Evolutionary conservation across 2,329 filamentous ascomycete genomes (phyloP).

Genomic region (Sclerotinia nivalis): DNA sequence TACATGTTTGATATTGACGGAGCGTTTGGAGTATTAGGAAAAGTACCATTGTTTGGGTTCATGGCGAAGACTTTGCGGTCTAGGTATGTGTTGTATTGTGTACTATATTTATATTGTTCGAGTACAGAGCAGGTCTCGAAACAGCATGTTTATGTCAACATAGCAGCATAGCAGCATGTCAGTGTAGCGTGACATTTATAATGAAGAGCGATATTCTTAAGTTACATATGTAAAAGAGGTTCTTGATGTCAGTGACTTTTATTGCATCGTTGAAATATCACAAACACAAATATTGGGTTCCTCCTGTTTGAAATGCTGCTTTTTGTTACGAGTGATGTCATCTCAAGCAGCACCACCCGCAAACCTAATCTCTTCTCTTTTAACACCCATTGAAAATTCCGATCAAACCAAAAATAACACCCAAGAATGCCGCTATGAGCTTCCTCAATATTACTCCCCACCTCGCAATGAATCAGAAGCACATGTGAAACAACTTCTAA

Average conservation of each 20-base stretch:
- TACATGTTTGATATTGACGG: neutral
- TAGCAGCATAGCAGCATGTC: neutral
- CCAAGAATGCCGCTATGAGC: no score
- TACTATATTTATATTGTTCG: neutral
- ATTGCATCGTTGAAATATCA: no score
- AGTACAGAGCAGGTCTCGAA: neutral
- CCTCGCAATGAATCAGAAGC: neutral
- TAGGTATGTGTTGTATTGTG: neutral
- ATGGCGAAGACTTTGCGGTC: neutral
- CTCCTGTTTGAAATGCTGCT: no score
- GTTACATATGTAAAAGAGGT: no score
- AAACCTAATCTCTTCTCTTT: no score
- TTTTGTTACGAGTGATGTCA: no score
- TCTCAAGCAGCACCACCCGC: no score
- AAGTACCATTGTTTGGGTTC: neutral
- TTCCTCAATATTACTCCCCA: neutral
- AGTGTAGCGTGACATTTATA: neutral
- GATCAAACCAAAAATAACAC: no score
- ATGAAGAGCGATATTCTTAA: no score
- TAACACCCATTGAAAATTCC: no score
- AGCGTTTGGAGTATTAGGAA: conserved; percentile 2
- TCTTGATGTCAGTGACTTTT: no score
- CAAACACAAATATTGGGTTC: no score
- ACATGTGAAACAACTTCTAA: neutral
- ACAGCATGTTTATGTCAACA: neutral